phyloP scores from a whole-genome alignment of 2,329 filamentous ascomycete species.

The Cordyceps fumosorosea region DNA sequence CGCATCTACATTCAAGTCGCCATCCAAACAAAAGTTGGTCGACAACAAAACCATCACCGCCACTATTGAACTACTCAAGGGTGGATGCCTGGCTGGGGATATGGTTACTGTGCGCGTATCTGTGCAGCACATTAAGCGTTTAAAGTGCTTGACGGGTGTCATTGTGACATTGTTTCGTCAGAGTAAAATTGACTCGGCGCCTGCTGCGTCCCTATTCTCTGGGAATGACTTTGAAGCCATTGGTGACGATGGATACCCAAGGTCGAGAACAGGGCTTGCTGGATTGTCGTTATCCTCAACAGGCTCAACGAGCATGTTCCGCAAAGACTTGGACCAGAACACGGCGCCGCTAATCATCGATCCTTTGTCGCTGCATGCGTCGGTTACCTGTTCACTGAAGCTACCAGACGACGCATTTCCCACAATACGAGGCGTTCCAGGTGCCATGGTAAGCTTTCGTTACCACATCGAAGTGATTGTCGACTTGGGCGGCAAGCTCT shows the following conservation, averaged over 20 bases:
- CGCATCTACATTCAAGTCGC: slow-evolving; percentile 22
- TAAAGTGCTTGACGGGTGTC: slow-evolving; percentile 87
- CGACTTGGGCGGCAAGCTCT: slow-evolving; percentile 81
- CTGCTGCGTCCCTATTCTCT: slow-evolving; percentile 44
- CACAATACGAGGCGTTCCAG: slow-evolving; percentile 82
- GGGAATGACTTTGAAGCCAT: slow-evolving; percentile 49
- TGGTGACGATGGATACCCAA: slow-evolving; percentile 78
- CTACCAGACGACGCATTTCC: slow-evolving; percentile 89
- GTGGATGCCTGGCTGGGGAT: slow-evolving; percentile 82
- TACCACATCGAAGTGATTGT: slow-evolving; percentile 92
- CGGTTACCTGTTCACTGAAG: slow-evolving; percentile 74
- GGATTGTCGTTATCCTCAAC: slow-evolving; percentile 82
- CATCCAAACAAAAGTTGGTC: slow-evolving; percentile 37
- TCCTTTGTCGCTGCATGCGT: slow-evolving; percentile 67
- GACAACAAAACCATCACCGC: slow-evolving; percentile 77
- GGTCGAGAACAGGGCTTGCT: slow-evolving; percentile 77
- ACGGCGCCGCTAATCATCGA: slow-evolving; percentile 86
- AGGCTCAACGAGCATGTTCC: slow-evolving; percentile 84
- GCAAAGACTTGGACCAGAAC: slow-evolving; percentile 87
- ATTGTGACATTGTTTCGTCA: slow-evolving; percentile 90
- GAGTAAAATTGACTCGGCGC: slow-evolving; percentile 77
- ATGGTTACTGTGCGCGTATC: slow-evolving; percentile 71
- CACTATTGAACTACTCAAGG: slow-evolving; percentile 73
- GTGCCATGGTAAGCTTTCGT: slow-evolving; percentile 89
- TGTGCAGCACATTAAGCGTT: slow-evolving; percentile 79